Evolutionary conservation across 257 asterid genomes (phyloP), one percentile per base, ranked within the genome.

Genomic region (Petunia secreta): DNA sequence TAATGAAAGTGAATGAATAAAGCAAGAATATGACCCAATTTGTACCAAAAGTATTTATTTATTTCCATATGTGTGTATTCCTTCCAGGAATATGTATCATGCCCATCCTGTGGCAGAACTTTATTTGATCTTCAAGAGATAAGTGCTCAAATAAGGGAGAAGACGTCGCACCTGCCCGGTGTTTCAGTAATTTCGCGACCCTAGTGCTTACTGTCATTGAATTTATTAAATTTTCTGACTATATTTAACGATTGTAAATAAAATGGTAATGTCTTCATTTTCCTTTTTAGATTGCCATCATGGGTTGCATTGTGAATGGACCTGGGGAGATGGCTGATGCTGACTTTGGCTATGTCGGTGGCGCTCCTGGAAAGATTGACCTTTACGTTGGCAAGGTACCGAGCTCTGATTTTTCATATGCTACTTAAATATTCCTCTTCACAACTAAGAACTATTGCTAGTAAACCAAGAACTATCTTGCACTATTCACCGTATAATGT

Each of bases 281-380:
- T 63, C 57, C 14, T 81, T n/a, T 62, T 59, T 87, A 96, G 99
- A 96, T 96, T 78, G 99, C 99, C 40, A 96, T 96, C 78, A 96
- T 96, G 99, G 99, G 99, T 41, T 96, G 99, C 90, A 96, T 94
- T 75, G 99, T 96, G 85, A 96, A 96, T 80, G 99, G 99, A 63
- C 99, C 98, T 0, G 99, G 99, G 84, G 99, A 96, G 87, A 96
- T 96, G 99, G 99, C 98, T 8, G 99, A 96, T 85, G 99, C 99
- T 25, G 98, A 96, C 89, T 96, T 96, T 82, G 99, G 99, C 52
- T 96, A 96, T 60, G 99, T 96, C 48, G 99, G 98, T 9, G 99
- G 99, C 75, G 96, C 98, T 48, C 99, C 99, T 59, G 99, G 99
- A 81, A 96, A 96, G 89, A 96, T 96, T 50, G 99, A 96, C 85